These are phyloP conservation scores for Cystobasidiaceae sp. DNA, from an alignment of 1,284 basidiomycete species.

Conservation along the genomic window DNA sequence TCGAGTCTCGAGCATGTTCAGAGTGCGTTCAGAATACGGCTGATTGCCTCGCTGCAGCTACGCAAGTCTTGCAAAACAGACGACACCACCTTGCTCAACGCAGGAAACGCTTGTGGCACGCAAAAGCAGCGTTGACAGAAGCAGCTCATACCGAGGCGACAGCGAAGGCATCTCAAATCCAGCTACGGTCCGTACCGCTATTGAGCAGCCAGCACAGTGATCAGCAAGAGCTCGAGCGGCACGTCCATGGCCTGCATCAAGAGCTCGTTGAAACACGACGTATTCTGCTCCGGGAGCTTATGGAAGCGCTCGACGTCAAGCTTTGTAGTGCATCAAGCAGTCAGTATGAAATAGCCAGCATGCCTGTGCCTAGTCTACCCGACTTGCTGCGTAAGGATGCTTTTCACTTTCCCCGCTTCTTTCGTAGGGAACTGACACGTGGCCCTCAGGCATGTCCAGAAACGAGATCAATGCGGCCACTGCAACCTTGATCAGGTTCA, in stretches of 20 bases:
- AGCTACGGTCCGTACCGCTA: neutral
- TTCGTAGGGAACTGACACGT: neutral
- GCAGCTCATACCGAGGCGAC: too few species aligned
- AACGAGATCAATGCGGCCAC: conserved; percentile 12
- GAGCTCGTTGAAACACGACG: conserved; percentile 7
- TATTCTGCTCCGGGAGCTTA: conserved; percentile 6
- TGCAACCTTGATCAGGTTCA: neutral
- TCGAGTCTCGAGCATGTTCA: too few species aligned
- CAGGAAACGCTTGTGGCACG: neutral
- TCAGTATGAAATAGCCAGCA: conserved; percentile 1
- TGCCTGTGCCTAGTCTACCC: conserved; percentile 4
- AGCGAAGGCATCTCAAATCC: too few species aligned
- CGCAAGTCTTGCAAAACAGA: neutral
- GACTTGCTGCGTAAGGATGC: neutral
- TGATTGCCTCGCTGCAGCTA: neutral
- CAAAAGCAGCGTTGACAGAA: neutral
- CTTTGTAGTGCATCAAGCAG: neutral
- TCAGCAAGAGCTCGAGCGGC: neutral
- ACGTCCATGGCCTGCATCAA: neutral
- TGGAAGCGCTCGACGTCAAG: conserved; percentile 11
- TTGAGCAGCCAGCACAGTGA: neutral
- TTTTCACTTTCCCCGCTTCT: neutral
- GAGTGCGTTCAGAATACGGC: too few species aligned
- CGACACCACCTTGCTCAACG: neutral
- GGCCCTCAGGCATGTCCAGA: neutral